Evolutionary conservation across 305 asterid genomes (phyloP).

Genomic region (Andrographis paniculata): DNA sequence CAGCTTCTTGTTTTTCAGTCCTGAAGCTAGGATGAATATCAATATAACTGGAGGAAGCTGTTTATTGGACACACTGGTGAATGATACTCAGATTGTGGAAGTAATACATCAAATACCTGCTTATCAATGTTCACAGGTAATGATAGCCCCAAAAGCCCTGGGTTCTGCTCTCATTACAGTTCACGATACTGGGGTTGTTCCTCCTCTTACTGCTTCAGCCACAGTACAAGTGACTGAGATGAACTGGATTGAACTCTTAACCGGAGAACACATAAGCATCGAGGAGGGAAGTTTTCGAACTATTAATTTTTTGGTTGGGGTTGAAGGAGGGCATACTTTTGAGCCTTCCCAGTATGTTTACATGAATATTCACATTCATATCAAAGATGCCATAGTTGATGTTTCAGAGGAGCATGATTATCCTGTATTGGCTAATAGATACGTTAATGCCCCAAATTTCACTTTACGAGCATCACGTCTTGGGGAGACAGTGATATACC

Average conservation of each 20-base stretch:
- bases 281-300: conserved; percentile 56
- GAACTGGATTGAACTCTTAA: conserved; percentile 75
- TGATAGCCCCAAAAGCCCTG: conserved; percentile 68
- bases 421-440: conserved; percentile 24
- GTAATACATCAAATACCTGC: conserved; percentile 34
- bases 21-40: conserved; percentile 62
- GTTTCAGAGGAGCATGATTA: conserved; percentile 36
- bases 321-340: conserved; percentile 51
- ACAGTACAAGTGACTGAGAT: conserved; percentile 72
- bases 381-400: conserved; percentile 55
- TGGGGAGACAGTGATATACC: conserved; percentile 70
- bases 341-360: conserved; percentile 59
- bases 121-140: conserved; percentile 50
- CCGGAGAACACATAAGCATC: conserved; percentile 60
- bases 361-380: conserved; percentile 57
- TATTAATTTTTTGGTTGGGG: conserved; percentile 53
- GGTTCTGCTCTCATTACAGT: conserved; percentile 70
- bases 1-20: conserved; percentile 61
- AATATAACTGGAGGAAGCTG: conserved; percentile 85
- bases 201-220: conserved; percentile 67
- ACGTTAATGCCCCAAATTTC: conserved; percentile 44
- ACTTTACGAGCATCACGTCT: conserved; percentile 45
- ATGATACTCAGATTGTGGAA: conserved; percentile 52
- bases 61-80: conserved; percentile 48
- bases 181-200: conserved; percentile 68